Evolutionary conservation across 2,329 filamentous ascomycete species (phyloP), one percentile per base, ranked within the genome.

Genomic region (Coccinonectria pachysandricola): DNA sequence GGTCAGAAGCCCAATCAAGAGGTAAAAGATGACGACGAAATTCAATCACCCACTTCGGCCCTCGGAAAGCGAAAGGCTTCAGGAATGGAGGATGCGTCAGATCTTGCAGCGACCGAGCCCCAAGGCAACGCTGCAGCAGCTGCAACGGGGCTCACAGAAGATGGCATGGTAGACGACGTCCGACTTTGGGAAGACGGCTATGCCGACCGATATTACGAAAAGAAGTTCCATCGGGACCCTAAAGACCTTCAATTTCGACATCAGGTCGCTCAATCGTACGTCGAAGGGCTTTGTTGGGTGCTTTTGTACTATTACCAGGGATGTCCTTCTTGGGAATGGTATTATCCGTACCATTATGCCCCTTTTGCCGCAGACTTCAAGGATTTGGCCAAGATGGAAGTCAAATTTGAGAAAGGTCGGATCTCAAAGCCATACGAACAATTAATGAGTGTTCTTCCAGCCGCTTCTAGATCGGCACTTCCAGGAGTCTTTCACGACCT

Each of bases 281-380:
- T 88, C 8, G 86, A 96, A 61, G 91, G 91, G 18, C 69, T 98
- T 7, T 81, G 81, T 12, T 98, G 92, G 91, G 91, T 98, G 19
- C 63, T 98, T 26, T 66, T 87, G 18, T 98, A 98, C 57, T 98
- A 98, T 54, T 94, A 95, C 55, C 91, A 98, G 56, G 91, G 91
- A 14, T 98, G 91, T 46, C 86, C 91, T 12, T 95, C 86, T 0
- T 98, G 92, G 91, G 92, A 88, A 27, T 98, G 91, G 91, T 98
- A 91, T 53, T 98, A 95, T 49, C 91, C 91, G 1, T 93, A 96
- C 49, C 91, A 98, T 52, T 98, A 98, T 51, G 92, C 91, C 2
- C 91, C 92, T 4, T 98, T 98, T 51, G 91, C 91, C 3, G 82
- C 86, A 27, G 91, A 98, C 54, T 98, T 98, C 53, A 78, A 81